Percentiles rank a stretch among this genome's conserved stretches.
Evolutionary conservation across 208 protist species (phyloP).

Genomic region (Leishmania mexicana): DNA sequence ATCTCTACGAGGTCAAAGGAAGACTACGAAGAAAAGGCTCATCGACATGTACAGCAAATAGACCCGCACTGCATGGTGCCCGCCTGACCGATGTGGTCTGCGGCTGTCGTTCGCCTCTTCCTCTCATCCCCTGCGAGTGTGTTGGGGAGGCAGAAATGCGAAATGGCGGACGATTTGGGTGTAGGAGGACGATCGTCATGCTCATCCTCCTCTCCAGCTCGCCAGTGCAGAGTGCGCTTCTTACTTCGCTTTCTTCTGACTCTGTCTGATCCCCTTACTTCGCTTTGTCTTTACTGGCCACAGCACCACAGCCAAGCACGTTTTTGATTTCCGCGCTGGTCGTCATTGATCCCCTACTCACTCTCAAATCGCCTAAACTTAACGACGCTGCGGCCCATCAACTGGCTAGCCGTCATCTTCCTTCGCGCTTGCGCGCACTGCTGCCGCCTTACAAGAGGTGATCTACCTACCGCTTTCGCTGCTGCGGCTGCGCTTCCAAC

Average conservation of each 20-base stretch:
- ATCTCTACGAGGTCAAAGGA: neutral
- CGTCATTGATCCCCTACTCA: neutral
- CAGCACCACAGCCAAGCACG: neutral
- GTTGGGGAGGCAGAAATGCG: too few relatives aligned
- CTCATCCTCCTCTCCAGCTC: neutral
- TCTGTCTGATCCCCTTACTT: neutral
- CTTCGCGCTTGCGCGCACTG: neutral
- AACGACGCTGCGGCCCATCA: neutral
- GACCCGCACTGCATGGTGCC: neutral
- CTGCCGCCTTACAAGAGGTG: neutral
- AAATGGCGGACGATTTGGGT: neutral
- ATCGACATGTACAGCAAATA: neutral
- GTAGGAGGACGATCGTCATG: neutral
- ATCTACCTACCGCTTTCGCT: neutral
- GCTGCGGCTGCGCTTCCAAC: neutral
- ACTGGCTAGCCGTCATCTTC: neutral
- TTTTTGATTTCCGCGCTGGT: neutral
- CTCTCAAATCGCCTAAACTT: neutral
- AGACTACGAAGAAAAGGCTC: neutral
- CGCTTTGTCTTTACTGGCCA: neutral
- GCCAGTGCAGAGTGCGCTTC: too few relatives aligned
- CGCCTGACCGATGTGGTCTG: neutral
- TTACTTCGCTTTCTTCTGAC: neutral
- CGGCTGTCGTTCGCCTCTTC: neutral
- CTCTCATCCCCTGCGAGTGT: neutral